Base-by-base conservation (phyloP, 768 basidiomycete genomes). In the Naganishia friedmannii region DNA sequence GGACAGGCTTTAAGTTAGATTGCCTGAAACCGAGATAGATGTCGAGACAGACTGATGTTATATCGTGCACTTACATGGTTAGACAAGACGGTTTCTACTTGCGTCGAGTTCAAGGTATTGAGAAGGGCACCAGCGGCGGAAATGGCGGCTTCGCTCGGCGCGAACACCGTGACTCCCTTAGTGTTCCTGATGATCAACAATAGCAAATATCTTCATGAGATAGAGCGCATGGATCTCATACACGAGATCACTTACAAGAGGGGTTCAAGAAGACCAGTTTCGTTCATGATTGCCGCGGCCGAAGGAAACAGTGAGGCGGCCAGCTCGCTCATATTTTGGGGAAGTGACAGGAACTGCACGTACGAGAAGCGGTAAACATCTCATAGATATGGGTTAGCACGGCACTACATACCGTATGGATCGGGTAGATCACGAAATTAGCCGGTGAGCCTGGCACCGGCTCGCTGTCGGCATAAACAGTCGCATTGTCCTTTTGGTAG, bases 151-250 rank as follows among this genome's bases (percentile, higher is more conserved):
- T 88, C 83, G 69, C 80, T 84, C 6, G 90, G 90, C 2, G 87
- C 85, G 75, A 91, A 90, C 48, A 90, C 71, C 0, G 90, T 91
- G 70, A 88, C 83, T 1, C 89, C 90, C 29, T 71, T 77, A 0
- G 84, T 78, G 0, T 78, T 0, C 19, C 60, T 63, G 15, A 42
- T 8, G 57, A 23, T 26, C 60, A 63, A 3, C n/a, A 17, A 12
- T 37, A 37, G 34, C 12, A 37, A 37, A 12, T 5, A 37, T 37
- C 34, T 4, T 4, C 34, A 37, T 37, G 34, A 37, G 34, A 37
- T 37, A 4, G 34, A 37, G 34, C 34, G 34, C 34, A 37, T 37
- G 12, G 12, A 37, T 37, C 4, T 3, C 2, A 28, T 39, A 23
- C 12, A 3, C 3, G 9, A 8, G n/a, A 26, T 17, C 46, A 56